Evolutionary conservation across 1,284 basidiomycete species (phyloP).

Genomic region (Baeospora myosura): DNA sequence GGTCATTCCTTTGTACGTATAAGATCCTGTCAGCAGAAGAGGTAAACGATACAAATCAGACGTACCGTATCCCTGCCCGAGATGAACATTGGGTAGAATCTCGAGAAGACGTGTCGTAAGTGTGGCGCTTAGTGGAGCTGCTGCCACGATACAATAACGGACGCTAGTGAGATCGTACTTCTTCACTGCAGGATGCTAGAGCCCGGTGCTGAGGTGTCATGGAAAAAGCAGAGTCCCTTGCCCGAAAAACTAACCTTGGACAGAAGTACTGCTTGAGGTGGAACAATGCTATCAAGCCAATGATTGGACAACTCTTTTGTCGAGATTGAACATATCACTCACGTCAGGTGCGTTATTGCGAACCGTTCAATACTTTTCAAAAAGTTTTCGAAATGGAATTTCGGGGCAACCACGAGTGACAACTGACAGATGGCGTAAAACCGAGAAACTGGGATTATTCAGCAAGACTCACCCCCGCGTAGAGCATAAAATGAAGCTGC

Average conservation of each 20-base stretch:
- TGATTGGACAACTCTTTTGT: not conserved
- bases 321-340: constrained; percentile 3
- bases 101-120: constrained; percentile 37
- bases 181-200: constrained; percentile 39
- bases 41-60: not conserved
- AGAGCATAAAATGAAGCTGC: constrained; percentile 18
- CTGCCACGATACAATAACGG: constrained; percentile 43
- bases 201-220: not conserved
- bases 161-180: constrained; percentile 47
- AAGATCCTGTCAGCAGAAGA: not conserved
- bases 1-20: constrained; percentile 15
- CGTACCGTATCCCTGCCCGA: constrained; percentile 42
- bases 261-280: constrained; percentile 17
- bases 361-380: constrained; percentile 16
- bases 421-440: constrained; percentile 11
- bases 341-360: constrained; percentile 19
- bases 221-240: not conserved
- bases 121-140: constrained; percentile 49
- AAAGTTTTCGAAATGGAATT: constrained; percentile 17
- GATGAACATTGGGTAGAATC: constrained; percentile 32
- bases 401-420: constrained; percentile 15
- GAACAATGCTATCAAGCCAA: not conserved
- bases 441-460: not conserved
- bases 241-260: constrained; percentile 17
- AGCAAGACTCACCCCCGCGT: constrained; percentile 13